A percentile compares a stretch with the other conserved stretches of the same genome.
Conservation (phyloP, 106 monocot genomes). For the Phalaenopsis equestris region DNA sequence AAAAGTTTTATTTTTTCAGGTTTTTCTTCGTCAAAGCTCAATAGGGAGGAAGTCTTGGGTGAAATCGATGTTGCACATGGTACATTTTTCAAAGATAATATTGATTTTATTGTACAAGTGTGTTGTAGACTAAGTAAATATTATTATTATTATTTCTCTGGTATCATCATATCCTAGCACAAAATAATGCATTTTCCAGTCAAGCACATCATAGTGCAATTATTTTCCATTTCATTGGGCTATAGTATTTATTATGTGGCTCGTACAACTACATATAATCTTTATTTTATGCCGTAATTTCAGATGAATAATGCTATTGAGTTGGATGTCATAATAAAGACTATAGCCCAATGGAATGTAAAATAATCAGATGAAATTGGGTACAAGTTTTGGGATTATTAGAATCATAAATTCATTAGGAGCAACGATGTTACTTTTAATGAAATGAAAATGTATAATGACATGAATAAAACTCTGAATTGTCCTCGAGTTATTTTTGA, state of each 20-base stretch:
- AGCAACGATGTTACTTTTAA: too few relatives aligned
- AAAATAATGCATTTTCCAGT: neutral
- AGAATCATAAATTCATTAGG: too few relatives aligned
- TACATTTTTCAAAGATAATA: neutral
- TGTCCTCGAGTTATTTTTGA: too few relatives aligned
- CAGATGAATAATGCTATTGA: neutral
- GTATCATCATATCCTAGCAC: neutral
- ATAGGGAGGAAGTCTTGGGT: constrained; percentile 15
- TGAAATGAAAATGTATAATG: too few relatives aligned
- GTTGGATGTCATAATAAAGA: too few relatives aligned
- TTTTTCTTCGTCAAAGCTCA: constrained; percentile 40
- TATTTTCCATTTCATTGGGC: neutral
- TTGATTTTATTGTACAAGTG: neutral
- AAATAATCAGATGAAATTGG: too few relatives aligned
- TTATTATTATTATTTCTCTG: neutral
- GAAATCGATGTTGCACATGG: constrained; percentile 26
- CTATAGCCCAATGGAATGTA: too few relatives aligned
- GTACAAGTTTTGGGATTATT: too few relatives aligned
- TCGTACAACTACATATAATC: neutral
- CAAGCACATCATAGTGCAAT: neutral
- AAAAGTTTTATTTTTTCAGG: constrained; percentile 22
- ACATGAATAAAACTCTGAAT: too few relatives aligned
- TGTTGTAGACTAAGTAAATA: neutral
- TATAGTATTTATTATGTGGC: neutral
- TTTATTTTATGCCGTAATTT: neutral